Conservation (phyloP, 352 stramenopile genomes). For the Globisporangium nodosum region DNA sequence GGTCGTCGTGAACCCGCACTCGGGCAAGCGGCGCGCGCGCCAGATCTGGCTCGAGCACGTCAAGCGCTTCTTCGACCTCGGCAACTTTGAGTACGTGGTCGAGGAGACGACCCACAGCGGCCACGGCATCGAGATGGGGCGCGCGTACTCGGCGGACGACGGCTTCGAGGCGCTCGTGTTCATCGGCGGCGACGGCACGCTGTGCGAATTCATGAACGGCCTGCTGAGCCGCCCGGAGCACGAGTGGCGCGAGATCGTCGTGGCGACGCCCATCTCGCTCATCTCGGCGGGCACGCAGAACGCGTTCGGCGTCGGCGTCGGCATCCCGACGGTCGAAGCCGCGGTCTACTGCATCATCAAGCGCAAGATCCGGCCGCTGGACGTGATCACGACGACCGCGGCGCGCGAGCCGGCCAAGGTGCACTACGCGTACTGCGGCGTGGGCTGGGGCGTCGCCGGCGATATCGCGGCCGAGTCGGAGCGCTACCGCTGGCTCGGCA, state of each 20-base stretch:
- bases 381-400: constrained; percentile 56
- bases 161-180: constrained; percentile 79
- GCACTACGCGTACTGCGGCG: constrained; percentile 66
- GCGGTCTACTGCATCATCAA: constrained; percentile 77
- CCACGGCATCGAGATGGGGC: constrained; percentile 65
- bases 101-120: constrained; percentile 68
- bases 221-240: constrained; percentile 57
- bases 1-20: constrained; percentile 76
- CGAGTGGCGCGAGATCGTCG: constrained; percentile 67
- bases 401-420: constrained; percentile 36
- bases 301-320: constrained; percentile 65
- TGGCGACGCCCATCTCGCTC: constrained; percentile 64
- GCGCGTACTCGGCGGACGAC: constrained; percentile 36
- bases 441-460: constrained; percentile 64
- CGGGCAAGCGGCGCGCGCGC: constrained; percentile 49
- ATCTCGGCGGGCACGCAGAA: constrained; percentile 73
- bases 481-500: constrained; percentile 53
- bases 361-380: constrained; percentile 72
- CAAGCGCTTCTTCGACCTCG: constrained; percentile 48
- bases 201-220: constrained; percentile 86
- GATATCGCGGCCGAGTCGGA: constrained; percentile 77
- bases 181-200: constrained; percentile 67
- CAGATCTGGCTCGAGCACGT: constrained; percentile 54
- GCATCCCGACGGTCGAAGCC: constrained; percentile 52
- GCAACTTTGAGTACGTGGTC: constrained; percentile 65